Conservation (phyloP, 2,329 filamentous ascomycete genomes). For the Dactylellina cionopaga region DNA sequence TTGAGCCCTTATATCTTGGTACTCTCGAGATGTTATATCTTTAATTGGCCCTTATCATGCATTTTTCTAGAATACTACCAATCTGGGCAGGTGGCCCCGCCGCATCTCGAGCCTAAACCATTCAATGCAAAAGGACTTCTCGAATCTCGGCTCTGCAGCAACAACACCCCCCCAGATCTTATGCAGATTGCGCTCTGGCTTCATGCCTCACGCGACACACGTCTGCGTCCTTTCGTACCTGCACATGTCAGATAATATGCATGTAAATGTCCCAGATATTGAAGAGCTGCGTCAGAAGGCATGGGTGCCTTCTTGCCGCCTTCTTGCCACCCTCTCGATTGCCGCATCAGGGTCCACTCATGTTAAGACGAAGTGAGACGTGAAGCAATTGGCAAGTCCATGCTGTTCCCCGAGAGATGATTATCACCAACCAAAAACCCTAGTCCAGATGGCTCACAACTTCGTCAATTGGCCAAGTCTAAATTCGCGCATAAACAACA, state of each 20-base stretch:
- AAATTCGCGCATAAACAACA: conserved; percentile 43
- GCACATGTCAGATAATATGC: conserved; percentile 36
- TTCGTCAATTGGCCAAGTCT: conserved; percentile 17
- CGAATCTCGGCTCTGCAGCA: conserved; percentile 33
- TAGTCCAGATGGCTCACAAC: not conserved
- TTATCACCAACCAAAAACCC: conserved; percentile 5
- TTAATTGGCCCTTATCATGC: not conserved
- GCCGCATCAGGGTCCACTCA: conserved; percentile 44
- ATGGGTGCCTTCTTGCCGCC: conserved; percentile 10
- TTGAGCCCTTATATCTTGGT: no score
- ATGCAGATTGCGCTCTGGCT: not conserved
- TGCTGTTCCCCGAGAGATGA: not conserved
- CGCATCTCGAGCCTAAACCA: conserved; percentile 4
- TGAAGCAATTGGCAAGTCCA: conserved; percentile 35
- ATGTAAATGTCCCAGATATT: not conserved
- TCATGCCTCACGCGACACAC: conserved; percentile 12
- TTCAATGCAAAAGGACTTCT: conserved; percentile 19
- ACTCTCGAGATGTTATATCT: not conserved
- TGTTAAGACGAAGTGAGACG: conserved; percentile 18
- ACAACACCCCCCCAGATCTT: conserved; percentile 18
- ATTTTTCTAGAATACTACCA: conserved; percentile 30
- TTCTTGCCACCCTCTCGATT: conserved; percentile 35
- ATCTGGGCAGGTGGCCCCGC: conserved; percentile 34
- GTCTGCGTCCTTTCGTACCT: conserved; percentile 7
- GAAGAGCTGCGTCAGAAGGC: conserved; percentile 5